Base-by-base conservation (phyloP, 148 eudicot species). In the Chenopodium berlandieri region DNA sequence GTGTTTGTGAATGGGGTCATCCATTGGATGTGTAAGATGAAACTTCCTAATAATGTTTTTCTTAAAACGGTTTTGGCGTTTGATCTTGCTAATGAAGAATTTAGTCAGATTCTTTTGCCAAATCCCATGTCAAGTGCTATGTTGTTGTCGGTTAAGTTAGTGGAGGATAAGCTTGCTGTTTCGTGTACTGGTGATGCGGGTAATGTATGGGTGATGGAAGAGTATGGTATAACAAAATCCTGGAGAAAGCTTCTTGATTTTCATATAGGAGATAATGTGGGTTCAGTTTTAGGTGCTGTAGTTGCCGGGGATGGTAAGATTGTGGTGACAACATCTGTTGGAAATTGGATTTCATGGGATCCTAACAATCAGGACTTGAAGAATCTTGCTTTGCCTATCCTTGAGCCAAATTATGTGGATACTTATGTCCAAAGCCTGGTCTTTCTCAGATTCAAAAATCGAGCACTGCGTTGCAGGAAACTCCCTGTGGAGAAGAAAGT, bases 111-210 rank as follows among this genome's bases (percentile, higher is more conserved):
- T 46, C 63, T 19, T 19, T 56, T 80, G 64, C 83, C 83, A 12
- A 34, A 37, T 80, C 30, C 63, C 20, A 25, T 19, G 31, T 73
- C 77, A 3, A 73, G 54, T 63, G 72, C 48, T 11, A 72, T 62
- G 16, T 34, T 80, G 78, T 62, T 80, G 30, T 80, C 83, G 0
- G 78, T 80, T 19, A 80, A 22, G 30, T 27, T 73, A 37, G 72
- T 73, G 3, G 78, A 80, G 83, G 78, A 80, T 80, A 80, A 80
- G 83, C 78, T 80, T 11, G 83, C 72, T 73, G 83, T 80, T 12
- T 80, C 83, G 25, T 44, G 78, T 68, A 46, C 48, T 17, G 78
- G 76, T 73, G 76, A 75, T 62, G 78, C 31, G 23, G 56, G 63
- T 58, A 73, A 80, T 64, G 30, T 80, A 74, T 80, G 83, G 83